These are phyloP conservation scores for Annulohypoxylon stygium DNA, from an alignment of 495 filamentous ascomycete species.

Conservation along the genomic window DNA sequence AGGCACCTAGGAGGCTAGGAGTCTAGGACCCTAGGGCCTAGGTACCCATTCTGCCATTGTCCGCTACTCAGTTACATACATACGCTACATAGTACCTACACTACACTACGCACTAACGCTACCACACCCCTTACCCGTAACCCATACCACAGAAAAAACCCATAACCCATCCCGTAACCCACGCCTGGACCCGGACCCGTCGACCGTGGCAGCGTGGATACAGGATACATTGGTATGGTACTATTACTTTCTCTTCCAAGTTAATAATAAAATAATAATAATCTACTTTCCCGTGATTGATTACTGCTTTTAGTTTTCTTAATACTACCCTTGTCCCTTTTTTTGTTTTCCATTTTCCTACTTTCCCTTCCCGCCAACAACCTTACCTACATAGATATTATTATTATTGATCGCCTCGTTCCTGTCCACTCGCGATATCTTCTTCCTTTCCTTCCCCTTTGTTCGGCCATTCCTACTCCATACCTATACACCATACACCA, in stretches of 20 bases:
- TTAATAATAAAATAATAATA: conserved; percentile 50
- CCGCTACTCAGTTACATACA: conserved; percentile 16
- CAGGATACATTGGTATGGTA: conserved; percentile 8
- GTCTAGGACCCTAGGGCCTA: no score
- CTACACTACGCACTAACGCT: not conserved
- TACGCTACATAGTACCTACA: not conserved
- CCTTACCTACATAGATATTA: conserved; percentile 17
- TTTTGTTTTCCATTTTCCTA: conserved; percentile 37
- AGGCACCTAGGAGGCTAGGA: no score
- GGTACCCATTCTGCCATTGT: conserved; percentile 34
- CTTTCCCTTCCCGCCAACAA: conserved; percentile 35
- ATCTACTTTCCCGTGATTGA: conserved; percentile 49
- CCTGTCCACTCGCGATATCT: conserved; percentile 46
- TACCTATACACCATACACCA: not conserved
- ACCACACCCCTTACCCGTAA: not conserved
- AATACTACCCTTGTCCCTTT: conserved; percentile 41
- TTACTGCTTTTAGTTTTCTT: conserved; percentile 45
- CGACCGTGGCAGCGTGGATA: conserved; percentile 21
- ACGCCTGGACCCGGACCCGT: conserved; percentile 13
- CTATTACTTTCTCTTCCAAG: conserved; percentile 38
- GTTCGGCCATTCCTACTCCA: conserved; percentile 38
- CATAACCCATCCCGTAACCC: not conserved
- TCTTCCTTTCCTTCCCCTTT: conserved; percentile 42
- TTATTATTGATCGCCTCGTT: conserved; percentile 49
- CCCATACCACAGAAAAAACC: not conserved